phyloP scores from a whole-genome alignment of 176 grass and related monocot genomes.

The Tillandsia fasciculata region DNA sequence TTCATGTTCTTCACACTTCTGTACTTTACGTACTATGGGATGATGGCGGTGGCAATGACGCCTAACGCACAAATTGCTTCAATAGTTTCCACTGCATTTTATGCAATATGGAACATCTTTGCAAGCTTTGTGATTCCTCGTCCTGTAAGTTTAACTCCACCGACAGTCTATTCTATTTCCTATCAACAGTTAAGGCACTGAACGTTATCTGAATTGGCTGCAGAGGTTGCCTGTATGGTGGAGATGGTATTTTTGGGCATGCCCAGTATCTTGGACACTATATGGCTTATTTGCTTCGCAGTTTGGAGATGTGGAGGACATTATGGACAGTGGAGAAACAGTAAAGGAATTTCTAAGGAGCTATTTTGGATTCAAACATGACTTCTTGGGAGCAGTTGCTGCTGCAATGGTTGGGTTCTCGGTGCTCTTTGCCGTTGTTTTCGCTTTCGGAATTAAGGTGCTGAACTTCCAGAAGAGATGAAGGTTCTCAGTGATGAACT shows the following conservation, averaged over 20 bases:
- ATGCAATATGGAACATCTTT: constrained; percentile 22
- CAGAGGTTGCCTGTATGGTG: constrained; percentile 27
- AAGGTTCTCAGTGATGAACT: constrained; percentile 8
- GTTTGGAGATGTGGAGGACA: constrained; percentile 13
- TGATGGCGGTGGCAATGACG: constrained; percentile 17
- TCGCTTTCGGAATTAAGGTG: constrained; percentile 53
- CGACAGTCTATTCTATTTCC: too few species aligned
- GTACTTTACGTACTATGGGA: constrained; percentile 16
- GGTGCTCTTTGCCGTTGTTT: constrained; percentile 46
- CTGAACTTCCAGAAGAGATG: constrained; percentile 60
- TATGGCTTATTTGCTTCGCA: constrained; percentile 22
- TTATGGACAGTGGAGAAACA: constrained; percentile 26
- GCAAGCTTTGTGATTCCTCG: constrained; percentile 11
- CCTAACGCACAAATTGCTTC: constrained; percentile 12
- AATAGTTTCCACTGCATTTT: constrained; percentile 15
- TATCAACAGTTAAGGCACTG: not conserved
- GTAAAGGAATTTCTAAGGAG: constrained; percentile 44
- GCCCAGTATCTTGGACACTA: constrained; percentile 22
- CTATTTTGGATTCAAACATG: constrained; percentile 61
- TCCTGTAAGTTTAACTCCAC: constrained; percentile 4
- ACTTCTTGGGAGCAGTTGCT: constrained; percentile 55
- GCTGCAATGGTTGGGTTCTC: constrained; percentile 55
- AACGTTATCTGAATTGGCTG: constrained; percentile 7
- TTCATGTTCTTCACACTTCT: constrained; percentile 65
- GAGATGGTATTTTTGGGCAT: constrained; percentile 34